Conservation (phyloP, 495 filamentous ascomycete species). For the Penicillium flavigenum region DNA sequence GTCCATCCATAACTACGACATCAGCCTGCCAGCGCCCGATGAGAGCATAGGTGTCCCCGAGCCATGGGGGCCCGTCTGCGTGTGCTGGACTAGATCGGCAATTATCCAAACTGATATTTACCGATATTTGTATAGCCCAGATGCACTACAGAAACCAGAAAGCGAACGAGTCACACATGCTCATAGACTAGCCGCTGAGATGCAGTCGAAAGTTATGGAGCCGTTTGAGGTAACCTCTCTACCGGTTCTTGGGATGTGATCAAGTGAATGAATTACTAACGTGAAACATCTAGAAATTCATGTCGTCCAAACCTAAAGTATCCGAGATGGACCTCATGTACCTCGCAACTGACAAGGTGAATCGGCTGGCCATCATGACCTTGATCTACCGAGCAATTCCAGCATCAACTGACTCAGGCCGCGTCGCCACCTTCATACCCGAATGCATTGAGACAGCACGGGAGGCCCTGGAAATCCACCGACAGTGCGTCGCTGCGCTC, state of each 20-base stretch:
- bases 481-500: constrained; percentile 48
- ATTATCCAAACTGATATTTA: constrained; percentile 59
- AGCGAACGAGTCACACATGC: constrained; percentile 42
- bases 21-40: constrained; percentile 47
- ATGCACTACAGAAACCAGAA: constrained; percentile 51
- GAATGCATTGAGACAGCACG: constrained; percentile 63
- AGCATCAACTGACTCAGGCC: constrained; percentile 30
- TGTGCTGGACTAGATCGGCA: constrained; percentile 52
- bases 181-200: constrained; percentile 33
- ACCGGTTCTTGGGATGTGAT: background rate
- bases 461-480: constrained; percentile 52
- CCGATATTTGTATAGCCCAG: constrained; percentile 60
- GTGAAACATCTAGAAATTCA: constrained; percentile 15
- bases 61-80: constrained; percentile 32
- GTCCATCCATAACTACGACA: constrained; percentile 63
- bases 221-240: constrained; percentile 33
- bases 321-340: constrained; percentile 45
- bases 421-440: constrained; percentile 50
- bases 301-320: constrained; percentile 10
- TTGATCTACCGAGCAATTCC: constrained; percentile 65
- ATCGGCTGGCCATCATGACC: constrained; percentile 52
- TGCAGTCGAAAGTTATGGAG: constrained; percentile 33
- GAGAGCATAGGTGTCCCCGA: constrained; percentile 26
- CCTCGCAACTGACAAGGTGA: constrained; percentile 55
- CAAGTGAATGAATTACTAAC: constrained; percentile 11